A percentile compares a stretch with the other conserved stretches of the same genome.
Evolutionary conservation across 2,329 filamentous ascomycete genomes (phyloP).

Genomic region (Paraphaeosphaeria minitans): DNA sequence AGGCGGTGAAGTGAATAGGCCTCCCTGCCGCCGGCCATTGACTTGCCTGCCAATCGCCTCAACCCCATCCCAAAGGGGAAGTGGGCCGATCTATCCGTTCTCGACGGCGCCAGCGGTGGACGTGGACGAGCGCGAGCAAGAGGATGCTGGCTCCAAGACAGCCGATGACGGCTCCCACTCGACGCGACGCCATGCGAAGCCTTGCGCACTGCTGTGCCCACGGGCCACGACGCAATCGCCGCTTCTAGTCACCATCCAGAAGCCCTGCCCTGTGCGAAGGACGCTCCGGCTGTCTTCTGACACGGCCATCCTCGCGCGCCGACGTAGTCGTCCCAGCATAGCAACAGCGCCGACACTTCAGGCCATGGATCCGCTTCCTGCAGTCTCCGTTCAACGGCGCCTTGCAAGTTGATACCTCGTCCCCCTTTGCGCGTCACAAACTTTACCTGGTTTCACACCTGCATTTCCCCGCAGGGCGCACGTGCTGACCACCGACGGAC

Average conservation of each 20-base stretch:
- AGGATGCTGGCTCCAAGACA: neutral
- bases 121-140: neutral
- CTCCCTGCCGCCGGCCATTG: constrained; percentile 15
- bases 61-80: constrained; percentile 22
- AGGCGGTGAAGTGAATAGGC: constrained; percentile 4
- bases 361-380: constrained; percentile 12
- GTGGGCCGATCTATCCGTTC: constrained; percentile 21
- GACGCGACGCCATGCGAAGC: neutral
- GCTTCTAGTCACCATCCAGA: constrained; percentile 11
- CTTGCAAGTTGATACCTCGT: constrained; percentile 14
- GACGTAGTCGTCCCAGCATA: neutral
- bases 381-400: constrained; percentile 20
- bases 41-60: constrained; percentile 14
- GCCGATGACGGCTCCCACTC: neutral
- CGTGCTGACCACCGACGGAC: constrained; percentile 38
- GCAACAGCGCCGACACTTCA: neutral
- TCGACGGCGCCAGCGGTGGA: constrained; percentile 3
- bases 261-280: neutral
- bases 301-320: constrained; percentile 1
- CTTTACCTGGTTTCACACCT: constrained; percentile 40
- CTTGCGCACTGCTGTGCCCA: neutral
- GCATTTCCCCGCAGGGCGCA: constrained; percentile 46
- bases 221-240: neutral
- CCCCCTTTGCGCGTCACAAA: constrained; percentile 28
- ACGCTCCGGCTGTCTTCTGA: constrained; percentile 5